Conservation (phyloP, 768 basidiomycete genomes). For the Lactarius sp. region DNA sequence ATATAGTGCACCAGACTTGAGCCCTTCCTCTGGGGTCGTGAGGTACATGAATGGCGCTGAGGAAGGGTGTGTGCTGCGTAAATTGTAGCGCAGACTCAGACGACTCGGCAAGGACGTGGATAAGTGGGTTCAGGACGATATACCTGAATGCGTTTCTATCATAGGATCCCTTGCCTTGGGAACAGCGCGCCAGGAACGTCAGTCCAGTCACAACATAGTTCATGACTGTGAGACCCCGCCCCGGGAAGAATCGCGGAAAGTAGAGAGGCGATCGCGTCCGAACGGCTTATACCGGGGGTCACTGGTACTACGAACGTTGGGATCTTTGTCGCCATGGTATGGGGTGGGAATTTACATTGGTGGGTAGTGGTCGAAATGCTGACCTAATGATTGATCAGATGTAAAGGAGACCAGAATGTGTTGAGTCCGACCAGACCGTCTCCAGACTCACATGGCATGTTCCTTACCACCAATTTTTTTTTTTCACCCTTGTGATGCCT, state of each 20-base stretch:
- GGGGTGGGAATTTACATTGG: constrained; percentile 31
- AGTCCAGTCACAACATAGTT: constrained; percentile 43
- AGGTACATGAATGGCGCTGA: constrained; percentile 71
- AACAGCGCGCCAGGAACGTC: not conserved
- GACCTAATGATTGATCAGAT: too few relatives aligned
- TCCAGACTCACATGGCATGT: too few relatives aligned
- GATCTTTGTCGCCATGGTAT: constrained; percentile 33
- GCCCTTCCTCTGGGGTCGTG: constrained; percentile 46
- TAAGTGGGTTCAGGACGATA: constrained; percentile 56
- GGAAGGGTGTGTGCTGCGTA: constrained; percentile 75
- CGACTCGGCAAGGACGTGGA: constrained; percentile 66
- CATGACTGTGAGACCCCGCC: constrained; percentile 40
- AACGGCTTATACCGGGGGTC: constrained; percentile 70
- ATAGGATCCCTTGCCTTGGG: not conserved
- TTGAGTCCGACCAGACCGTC: too few relatives aligned
- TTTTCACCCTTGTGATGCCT: too few relatives aligned
- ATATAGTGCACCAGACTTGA: constrained; percentile 75
- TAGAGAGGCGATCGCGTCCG: constrained; percentile 58
- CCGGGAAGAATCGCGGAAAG: constrained; percentile 43
- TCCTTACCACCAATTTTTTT: too few relatives aligned
- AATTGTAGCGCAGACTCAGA: constrained; percentile 61
- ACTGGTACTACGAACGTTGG: constrained; percentile 70
- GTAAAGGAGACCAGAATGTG: too few relatives aligned
- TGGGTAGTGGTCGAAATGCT: not conserved
- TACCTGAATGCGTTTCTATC: constrained; percentile 44